A percentile compares a stretch with the other conserved stretches of the same genome.
phyloP scores from a whole-genome alignment of 805 yeast genomes.

The Pichia insulana region DNA sequence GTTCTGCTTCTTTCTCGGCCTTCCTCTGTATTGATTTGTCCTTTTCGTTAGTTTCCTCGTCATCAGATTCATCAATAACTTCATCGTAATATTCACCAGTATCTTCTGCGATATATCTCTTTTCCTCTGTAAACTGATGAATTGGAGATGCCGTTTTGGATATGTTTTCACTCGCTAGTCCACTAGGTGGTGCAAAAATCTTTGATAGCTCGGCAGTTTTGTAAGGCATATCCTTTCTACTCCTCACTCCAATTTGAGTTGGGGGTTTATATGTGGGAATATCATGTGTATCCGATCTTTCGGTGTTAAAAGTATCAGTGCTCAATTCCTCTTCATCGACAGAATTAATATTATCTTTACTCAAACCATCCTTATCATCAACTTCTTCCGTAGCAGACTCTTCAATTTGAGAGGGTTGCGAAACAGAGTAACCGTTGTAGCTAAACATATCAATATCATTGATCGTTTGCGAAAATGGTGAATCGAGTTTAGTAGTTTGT shows the following conservation, averaged over 20 bases:
- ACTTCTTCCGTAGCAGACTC: not conserved
- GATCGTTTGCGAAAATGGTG: conserved; percentile 12
- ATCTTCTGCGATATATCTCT: conserved; percentile 23
- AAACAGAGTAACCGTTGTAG: conserved; percentile 26
- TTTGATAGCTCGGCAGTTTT: conserved; percentile 12
- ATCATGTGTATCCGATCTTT: not conserved
- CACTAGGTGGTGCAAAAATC: conserved; percentile 24
- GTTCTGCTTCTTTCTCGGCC: conserved; percentile 39
- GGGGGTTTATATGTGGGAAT: conserved; percentile 4
- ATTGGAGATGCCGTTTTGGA: conserved; percentile 17
- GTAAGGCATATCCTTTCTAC: not conserved
- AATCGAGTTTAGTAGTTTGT: conserved; percentile 3
- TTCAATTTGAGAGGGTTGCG: conserved; percentile 9
- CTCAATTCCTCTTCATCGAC: no score
- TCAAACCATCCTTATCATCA: no score
- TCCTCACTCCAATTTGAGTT: conserved; percentile 1
- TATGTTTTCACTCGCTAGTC: not conserved
- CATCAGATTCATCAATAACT: conserved; percentile 26
- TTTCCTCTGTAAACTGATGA: conserved; percentile 19
- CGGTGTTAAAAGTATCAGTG: no score
- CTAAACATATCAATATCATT: conserved; percentile 23
- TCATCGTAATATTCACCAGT: conserved; percentile 26
- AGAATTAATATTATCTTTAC: no score
- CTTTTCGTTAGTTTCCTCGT: conserved; percentile 33
- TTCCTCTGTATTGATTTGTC: conserved; percentile 21